Evolutionary conservation across 495 filamentous ascomycete species (phyloP).

Genomic region (Penicillium atrosanguineum): DNA sequence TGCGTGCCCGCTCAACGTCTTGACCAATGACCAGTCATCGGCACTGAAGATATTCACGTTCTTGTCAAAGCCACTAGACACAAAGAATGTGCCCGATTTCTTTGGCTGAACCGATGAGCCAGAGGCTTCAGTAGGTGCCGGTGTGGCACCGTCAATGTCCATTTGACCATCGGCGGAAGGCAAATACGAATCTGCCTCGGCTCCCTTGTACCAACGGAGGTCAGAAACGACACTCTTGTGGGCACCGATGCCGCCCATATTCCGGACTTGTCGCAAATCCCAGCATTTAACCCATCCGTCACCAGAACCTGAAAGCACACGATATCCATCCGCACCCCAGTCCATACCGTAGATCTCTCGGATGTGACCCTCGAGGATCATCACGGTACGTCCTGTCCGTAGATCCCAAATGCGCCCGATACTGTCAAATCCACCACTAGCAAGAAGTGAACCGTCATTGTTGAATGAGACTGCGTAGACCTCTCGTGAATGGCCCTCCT

Average conservation of each 20-base stretch:
- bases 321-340: constrained; percentile 88
- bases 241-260: constrained; percentile 80
- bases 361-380: constrained; percentile 93
- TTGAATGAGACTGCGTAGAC: constrained; percentile 89
- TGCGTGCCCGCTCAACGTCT: constrained; percentile 84
- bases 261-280: constrained; percentile 87
- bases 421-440: constrained; percentile 87
- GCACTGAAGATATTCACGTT: constrained; percentile 94
- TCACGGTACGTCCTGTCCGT: constrained; percentile 89
- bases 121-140: constrained; percentile 6
- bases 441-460: constrained; percentile 83
- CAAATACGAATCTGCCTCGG: constrained; percentile 60
- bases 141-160: constrained; percentile 50
- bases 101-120: constrained; percentile 42
- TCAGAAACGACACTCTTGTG: constrained; percentile 92
- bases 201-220: constrained; percentile 88
- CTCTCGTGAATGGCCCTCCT: constrained; percentile 92
- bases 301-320: constrained; percentile 83
- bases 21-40: constrained; percentile 91
- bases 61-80: constrained; percentile 89
- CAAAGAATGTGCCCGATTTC: constrained; percentile 83
- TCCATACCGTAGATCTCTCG: constrained; percentile 89
- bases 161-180: constrained; percentile 57
- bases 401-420: constrained; percentile 96
- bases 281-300: constrained; percentile 98